Conservation (phyloP, 805 yeast genomes). For the Lipomyces chichibuensis region DNA sequence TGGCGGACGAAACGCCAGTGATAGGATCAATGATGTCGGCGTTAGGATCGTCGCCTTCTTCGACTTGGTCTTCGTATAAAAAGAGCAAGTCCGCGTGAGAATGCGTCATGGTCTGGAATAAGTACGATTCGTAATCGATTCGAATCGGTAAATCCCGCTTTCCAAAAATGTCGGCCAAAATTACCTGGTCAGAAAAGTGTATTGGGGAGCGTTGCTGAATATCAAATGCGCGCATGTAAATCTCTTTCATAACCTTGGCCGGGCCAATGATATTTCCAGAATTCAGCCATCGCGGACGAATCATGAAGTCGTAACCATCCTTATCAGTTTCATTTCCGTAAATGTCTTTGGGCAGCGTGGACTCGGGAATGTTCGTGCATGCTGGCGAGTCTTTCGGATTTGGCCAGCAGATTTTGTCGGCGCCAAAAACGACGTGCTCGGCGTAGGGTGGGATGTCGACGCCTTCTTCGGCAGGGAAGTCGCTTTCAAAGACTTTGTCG, state of each 20-base stretch:
- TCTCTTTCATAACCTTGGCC: slow-evolving; percentile 15
- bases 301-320: slow-evolving; percentile 12
- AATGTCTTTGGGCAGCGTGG: slow-evolving; percentile 22
- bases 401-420: slow-evolving; percentile 37
- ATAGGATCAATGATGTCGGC: slow-evolving; percentile 6
- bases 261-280: slow-evolving; percentile 29
- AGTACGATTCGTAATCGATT: slow-evolving; percentile 29
- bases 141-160: slow-evolving; percentile 30
- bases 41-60: slow-evolving; percentile 13
- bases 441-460: slow-evolving; percentile 11
- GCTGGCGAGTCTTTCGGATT: slow-evolving; percentile 26
- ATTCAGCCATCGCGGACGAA: slow-evolving; percentile 29
- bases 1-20: slow-evolving; percentile 8
- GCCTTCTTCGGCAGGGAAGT: neutral
- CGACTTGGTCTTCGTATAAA: slow-evolving; percentile 29
- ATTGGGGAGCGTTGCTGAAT: slow-evolving; percentile 21
- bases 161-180: slow-evolving; percentile 33
- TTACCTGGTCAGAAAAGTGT: slow-evolving; percentile 32
- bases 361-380: slow-evolving; percentile 29
- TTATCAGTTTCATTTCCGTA: slow-evolving; percentile 32
- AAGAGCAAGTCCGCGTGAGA: slow-evolving; percentile 30
- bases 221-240: slow-evolving; percentile 28
- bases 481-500: slow-evolving; percentile 5
- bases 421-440: slow-evolving; percentile 31
- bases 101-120: slow-evolving; percentile 36